Base-by-base conservation (phyloP, 805 yeast genomes). In the Starmerella tilneyi region DNA sequence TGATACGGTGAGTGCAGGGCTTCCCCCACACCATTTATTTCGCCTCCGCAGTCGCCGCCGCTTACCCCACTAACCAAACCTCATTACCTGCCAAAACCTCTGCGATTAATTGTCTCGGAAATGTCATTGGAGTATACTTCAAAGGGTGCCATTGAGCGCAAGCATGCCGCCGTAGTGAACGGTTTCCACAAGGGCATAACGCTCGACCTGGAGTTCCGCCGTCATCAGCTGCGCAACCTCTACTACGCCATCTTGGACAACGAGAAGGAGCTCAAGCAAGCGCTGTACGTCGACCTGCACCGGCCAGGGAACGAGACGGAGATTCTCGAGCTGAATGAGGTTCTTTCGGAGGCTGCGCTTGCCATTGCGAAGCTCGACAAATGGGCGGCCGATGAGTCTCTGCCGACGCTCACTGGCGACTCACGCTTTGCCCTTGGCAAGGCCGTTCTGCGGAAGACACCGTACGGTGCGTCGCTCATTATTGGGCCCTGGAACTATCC, bases 401-500 rank as follows among this genome's bases (percentile, higher is more conserved):
- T 55, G 17, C 43, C 59, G 21, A 20, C 34, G 19, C 36, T 50
- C 13, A 24, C 46, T 19, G 61, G 62, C 11, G 59, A 57, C 29
- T 39, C 61, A 34, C 55, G 59, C 17, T 40, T 34, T 22, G 45
- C 51, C n/a, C 30, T 46, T n/a, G 45, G 47, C 23, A 24, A 38
- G 26, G 47, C 51, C 9, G 42, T 40, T 23, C 36, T 56, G 26
- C 48, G 55, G 40, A 58, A 54, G 47, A 58, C 56, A 33, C 71
- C 72, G 12, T 55, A 56, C 38, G 97, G 96, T 4, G 72, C 74
- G 2, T 81, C 81, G 3, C 70, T 86, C 48, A 69, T 89, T 41
- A 76, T 88, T 40, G 67, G 81, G 3, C 89, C 94, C 0, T 84
- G 81, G 73, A 84, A 84, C 63, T 85, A 78, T 60, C 95, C 97